A percentile compares a stretch with the other conserved stretches of the same genome.
phyloP scores from a whole-genome alignment of 2,329 filamentous ascomycete species.

The Ophiostoma himal-ulmi region DNA sequence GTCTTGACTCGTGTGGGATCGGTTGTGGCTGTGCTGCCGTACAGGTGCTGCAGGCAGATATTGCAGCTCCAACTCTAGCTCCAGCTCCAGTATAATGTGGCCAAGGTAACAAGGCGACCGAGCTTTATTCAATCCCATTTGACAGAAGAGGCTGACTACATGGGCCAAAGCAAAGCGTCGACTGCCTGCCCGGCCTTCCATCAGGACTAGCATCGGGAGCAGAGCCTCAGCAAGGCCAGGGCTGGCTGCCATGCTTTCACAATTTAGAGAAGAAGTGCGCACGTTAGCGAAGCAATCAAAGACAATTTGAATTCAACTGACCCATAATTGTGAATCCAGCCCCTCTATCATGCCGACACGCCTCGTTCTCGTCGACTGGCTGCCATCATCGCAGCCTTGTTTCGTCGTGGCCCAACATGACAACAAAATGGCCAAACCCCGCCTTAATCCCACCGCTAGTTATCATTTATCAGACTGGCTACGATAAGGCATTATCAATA shows the following conservation, averaged over 20 bases:
- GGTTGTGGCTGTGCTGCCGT: constrained; percentile 6
- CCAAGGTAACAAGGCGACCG: background rate
- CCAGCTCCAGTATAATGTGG: background rate
- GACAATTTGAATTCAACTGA: too few relatives aligned
- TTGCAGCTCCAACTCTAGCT: background rate
- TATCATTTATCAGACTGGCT: too few relatives aligned
- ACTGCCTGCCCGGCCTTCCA: background rate
- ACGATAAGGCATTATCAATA: too few relatives aligned
- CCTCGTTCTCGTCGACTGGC: constrained; percentile 1
- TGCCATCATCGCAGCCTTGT: background rate
- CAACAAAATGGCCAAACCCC: background rate
- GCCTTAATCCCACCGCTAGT: background rate
- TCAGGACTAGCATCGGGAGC: background rate
- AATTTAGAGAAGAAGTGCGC: background rate
- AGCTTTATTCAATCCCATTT: background rate
- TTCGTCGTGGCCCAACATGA: background rate
- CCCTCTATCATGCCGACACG: background rate
- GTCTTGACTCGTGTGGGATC: background rate
- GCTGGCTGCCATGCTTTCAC: background rate
- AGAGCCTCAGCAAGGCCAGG: background rate
- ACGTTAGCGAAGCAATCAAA: too few relatives aligned
- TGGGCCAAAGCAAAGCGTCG: background rate
- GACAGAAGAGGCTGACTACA: background rate
- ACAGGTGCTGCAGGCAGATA: background rate
- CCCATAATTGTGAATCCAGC: too few relatives aligned